These are phyloP conservation scores for Barnettozyma wickerhamii DNA, from an alignment of 805 yeast species.

Conservation along the genomic window DNA sequence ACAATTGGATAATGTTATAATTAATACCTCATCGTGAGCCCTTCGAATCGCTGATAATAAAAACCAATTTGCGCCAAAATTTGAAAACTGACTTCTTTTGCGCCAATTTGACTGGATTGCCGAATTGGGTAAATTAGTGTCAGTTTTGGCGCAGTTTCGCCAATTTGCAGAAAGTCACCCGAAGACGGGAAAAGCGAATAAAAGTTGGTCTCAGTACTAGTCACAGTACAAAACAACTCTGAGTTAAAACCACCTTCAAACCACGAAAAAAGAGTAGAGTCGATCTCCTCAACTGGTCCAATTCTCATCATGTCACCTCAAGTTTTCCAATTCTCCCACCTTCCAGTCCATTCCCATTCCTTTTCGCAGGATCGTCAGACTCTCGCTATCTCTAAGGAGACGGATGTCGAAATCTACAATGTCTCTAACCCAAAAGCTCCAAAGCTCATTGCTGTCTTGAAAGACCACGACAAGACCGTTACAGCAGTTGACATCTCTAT, in stretches of 20 bases:
- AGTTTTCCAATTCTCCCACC: conserved; percentile 66
- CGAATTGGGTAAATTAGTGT: too few relatives aligned
- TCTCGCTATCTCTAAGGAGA: conserved; percentile 81
- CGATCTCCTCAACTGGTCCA: conserved; percentile 19
- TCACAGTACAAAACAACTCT: too few relatives aligned
- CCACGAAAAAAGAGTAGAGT: conserved; percentile 19
- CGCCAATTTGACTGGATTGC: too few relatives aligned
- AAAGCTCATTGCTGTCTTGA: conserved; percentile 56
- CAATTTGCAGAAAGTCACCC: neutral
- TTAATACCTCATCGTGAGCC: too few relatives aligned
- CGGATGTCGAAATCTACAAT: conserved; percentile 68
- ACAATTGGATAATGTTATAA: too few relatives aligned
- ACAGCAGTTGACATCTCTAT: conserved; percentile 90
- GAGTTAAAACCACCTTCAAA: neutral
- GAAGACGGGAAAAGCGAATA: neutral
- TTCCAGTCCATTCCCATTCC: conserved; percentile 88
- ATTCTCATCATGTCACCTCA: conserved; percentile 17
- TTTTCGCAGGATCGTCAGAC: conserved; percentile 62
- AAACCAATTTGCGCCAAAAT: neutral
- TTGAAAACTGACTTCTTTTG: neutral
- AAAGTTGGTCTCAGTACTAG: too few relatives aligned
- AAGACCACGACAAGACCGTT: conserved; percentile 88
- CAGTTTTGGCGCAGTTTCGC: neutral
- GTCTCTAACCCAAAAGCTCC: conserved; percentile 52
- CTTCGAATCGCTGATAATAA: neutral